Evolutionary conservation across 1,139 yeast genomes (phyloP).

Genomic region (Diutina scorzettiae): DNA sequence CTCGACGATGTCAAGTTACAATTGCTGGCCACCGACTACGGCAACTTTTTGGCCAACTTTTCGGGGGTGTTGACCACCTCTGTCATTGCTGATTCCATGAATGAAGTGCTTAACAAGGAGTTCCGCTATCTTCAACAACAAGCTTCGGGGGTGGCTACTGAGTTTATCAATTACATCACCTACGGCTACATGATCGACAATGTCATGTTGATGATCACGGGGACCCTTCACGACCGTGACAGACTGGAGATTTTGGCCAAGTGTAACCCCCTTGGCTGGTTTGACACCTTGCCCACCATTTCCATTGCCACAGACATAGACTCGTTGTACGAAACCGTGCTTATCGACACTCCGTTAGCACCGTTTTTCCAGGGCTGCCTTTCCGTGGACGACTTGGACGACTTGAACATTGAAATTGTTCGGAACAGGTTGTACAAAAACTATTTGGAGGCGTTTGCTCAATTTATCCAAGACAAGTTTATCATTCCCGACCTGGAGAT

Average conservation of each 20-base stretch:
- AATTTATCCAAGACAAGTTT: constrained; percentile 48
- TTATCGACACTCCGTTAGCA: constrained; percentile 94
- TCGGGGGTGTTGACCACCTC: constrained; percentile 77
- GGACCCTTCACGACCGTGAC: constrained; percentile 92
- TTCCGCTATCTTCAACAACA: constrained; percentile 79
- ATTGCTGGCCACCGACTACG: constrained; percentile 91
- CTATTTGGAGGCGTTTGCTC: constrained; percentile 76
- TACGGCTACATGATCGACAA: constrained; percentile 98
- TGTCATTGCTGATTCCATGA: constrained; percentile 67
- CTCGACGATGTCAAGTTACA: constrained; percentile 90
- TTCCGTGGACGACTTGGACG: constrained; percentile 90
- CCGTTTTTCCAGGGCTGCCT: constrained; percentile 89
- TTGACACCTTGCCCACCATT: constrained; percentile 91
- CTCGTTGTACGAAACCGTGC: constrained; percentile 83
- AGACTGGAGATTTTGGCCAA: constrained; percentile 74
- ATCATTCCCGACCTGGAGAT: constrained; percentile 72
- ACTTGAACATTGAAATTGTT: constrained; percentile 86
- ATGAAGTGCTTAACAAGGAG: constrained; percentile 65
- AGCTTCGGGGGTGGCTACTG: constrained; percentile 66
- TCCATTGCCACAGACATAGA: constrained; percentile 92
- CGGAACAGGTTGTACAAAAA: constrained; percentile 88
- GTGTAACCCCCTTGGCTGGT: constrained; percentile 97
- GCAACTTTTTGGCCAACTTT: constrained; percentile 74
- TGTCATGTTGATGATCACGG: constrained; percentile 90
- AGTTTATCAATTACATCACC: constrained; percentile 81